Conservation (phyloP, 1,284 basidiomycete genomes). For the Fomes fomentarius region DNA sequence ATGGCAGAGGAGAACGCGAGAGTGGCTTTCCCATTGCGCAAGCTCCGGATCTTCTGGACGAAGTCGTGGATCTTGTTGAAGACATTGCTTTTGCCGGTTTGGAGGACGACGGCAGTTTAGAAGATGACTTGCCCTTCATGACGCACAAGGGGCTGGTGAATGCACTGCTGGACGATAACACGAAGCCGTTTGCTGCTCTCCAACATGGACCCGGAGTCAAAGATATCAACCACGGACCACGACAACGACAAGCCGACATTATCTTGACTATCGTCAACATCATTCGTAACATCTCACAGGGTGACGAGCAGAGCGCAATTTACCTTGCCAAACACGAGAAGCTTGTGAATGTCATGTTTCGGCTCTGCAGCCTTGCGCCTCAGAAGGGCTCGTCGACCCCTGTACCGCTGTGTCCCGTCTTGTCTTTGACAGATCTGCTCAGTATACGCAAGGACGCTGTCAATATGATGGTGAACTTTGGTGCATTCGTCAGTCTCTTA, state of each 20-base stretch:
- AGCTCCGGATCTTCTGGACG: constrained; percentile 84
- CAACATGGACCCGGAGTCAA: constrained; percentile 50
- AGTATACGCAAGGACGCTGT: constrained; percentile 80
- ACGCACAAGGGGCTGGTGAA: constrained; percentile 71
- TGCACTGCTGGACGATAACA: constrained; percentile 57
- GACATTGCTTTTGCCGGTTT: constrained; percentile 76
- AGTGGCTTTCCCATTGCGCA: constrained; percentile 76
- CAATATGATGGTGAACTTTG: constrained; percentile 72
- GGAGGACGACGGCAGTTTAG: constrained; percentile 40
- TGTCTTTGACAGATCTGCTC: constrained; percentile 76
- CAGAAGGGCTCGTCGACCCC: constrained; percentile 44
- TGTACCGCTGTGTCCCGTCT: constrained; percentile 49
- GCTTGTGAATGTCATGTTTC: constrained; percentile 69
- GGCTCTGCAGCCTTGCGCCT: constrained; percentile 55
- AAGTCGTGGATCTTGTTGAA: constrained; percentile 86
- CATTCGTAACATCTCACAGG: constrained; percentile 82
- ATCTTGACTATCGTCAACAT: constrained; percentile 80
- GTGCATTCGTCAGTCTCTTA: constrained; percentile 53
- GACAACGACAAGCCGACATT: constrained; percentile 68
- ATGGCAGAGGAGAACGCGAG: constrained; percentile 29
- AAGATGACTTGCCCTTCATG: constrained; percentile 42
- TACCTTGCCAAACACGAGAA: constrained; percentile 71
- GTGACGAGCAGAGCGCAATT: constrained; percentile 67
- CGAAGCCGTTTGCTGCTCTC: constrained; percentile 60
- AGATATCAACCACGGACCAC: constrained; percentile 50